Evolutionary conservation across 306 rosid species (phyloP), one percentile per base, ranked within the genome.

Genomic region (Canavalia gladiata): DNA sequence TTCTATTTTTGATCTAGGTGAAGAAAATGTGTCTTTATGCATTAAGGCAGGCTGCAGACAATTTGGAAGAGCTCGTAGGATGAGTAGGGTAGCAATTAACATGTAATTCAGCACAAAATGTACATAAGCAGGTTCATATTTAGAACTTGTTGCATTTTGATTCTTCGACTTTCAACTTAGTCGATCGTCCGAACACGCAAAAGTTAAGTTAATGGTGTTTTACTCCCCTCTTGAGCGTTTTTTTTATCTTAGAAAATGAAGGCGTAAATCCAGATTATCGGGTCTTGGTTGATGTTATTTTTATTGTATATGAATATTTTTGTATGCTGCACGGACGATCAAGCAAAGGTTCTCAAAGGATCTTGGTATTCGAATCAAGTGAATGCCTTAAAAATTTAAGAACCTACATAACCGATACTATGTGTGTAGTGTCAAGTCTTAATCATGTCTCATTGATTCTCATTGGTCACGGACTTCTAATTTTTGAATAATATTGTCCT

Each of bases 11-110:
- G 31, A 33, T 57, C 34, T 59, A 80, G 83, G 83, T 80, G 72
- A 80, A 70, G 72, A 80, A 80, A 70, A 80, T 80, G 78, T 58
- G 72, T 59, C 34, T 80, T 18, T 2, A 59, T 9, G 77, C 83
- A 46, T 70, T 80, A 50, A 34, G 59, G 12, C 2, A 2, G 52
- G 83, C 83, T 10, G 83, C 64, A 56, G 33, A 69, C 2, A 39
- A 45, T 1, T 79, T 79, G 77, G 83, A 55, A 46, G 1, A 41
- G 75, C 75, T 56, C 25, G 29, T 2, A 62, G 67, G 18, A 8
- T 25, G 28, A 63, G 41, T 25, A 41, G 42, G 11, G 33, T 77
- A 45, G 63, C 58, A 39, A 42, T 39, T 10, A 28, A 58, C 62
- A n/a, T 60, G 47, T 62, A 33, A 33, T 59, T 75, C 34, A 2